Percentiles rank a stretch among this genome's conserved stretches.
Evolutionary conservation across 2,329 filamentous ascomycete species (phyloP).

Genomic region (Fusarium heterosporum): DNA sequence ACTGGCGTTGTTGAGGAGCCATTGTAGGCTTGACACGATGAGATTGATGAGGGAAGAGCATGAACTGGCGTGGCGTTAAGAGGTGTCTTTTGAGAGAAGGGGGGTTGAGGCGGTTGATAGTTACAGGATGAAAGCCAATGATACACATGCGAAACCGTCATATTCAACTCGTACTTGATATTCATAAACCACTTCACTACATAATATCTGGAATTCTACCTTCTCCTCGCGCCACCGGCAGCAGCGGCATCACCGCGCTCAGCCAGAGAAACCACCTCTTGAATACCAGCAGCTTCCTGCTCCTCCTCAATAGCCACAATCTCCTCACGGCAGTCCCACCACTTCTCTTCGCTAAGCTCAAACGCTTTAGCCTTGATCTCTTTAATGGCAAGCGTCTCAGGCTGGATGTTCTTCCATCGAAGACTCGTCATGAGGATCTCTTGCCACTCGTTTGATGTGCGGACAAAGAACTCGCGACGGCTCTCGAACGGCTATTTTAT

Average conservation of each 20-base stretch:
- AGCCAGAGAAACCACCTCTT: conserved; percentile 89
- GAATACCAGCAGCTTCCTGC: conserved; percentile 94
- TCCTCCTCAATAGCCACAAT: conserved; percentile 92
- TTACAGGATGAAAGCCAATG: background rate
- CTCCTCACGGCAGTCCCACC: conserved; percentile 98
- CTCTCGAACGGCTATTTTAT: conserved; percentile 83
- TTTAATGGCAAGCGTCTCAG: conserved; percentile 80
- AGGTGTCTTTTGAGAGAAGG: background rate
- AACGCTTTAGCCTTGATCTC: conserved; percentile 94
- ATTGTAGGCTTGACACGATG: conserved; percentile 26
- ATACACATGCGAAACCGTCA: background rate
- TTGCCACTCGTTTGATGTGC: conserved; percentile 92
- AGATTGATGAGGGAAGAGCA: conserved; percentile 1
- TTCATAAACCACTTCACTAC: background rate
- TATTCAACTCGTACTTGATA: background rate
- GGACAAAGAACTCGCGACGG: conserved; percentile 89
- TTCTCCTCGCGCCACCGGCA: conserved; percentile 50
- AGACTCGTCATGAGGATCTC: conserved; percentile 82
- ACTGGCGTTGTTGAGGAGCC: conserved; percentile 49
- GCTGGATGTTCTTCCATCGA: conserved; percentile 73
- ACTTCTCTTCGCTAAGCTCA: conserved; percentile 92
- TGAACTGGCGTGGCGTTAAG: conserved; percentile 10
- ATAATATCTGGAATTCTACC: conserved; percentile 31
- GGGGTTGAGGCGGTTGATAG: background rate
- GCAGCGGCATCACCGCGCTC: conserved; percentile 72